A percentile compares a stretch with the other conserved stretches of the same genome.
phyloP scores from a whole-genome alignment of 1,284 basidiomycete genomes.

The Ustilago vetiveriae region DNA sequence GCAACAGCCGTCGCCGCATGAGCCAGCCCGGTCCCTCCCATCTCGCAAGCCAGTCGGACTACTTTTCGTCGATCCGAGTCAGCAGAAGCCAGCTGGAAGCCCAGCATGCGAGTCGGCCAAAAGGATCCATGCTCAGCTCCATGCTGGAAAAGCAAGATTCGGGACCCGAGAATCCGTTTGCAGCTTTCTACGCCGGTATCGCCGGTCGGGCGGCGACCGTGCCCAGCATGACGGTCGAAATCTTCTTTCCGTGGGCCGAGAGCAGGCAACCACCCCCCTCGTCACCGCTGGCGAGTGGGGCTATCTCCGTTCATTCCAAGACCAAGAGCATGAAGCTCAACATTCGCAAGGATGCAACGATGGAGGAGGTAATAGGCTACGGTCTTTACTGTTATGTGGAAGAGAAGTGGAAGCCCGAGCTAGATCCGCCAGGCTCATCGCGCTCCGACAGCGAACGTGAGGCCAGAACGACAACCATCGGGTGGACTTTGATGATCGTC shows the following conservation, averaged over 20 bases:
- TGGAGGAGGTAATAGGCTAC: slow-evolving; percentile 95
- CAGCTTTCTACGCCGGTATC: slow-evolving; percentile 68
- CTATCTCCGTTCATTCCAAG: slow-evolving; percentile 36
- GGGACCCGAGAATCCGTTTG: slow-evolving; percentile 67
- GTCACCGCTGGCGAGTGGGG: slow-evolving; percentile 40
- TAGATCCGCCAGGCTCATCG: slow-evolving; percentile 69
- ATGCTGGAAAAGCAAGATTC: slow-evolving; percentile 47
- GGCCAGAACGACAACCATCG: slow-evolving; percentile 77
- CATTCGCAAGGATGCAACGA: slow-evolving; percentile 85
- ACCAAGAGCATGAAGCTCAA: slow-evolving; percentile 70
- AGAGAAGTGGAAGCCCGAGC: slow-evolving; percentile 79
- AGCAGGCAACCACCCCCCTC: slow-evolving; percentile 37
- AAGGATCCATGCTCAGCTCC: slow-evolving; percentile 43
- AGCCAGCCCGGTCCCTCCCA: slow-evolving; percentile 10
- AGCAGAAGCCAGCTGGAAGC: slow-evolving; percentile 31
- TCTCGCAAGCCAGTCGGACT: slow-evolving; percentile 26
- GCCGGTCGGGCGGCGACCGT: slow-evolving; percentile 65
- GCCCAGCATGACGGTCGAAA: slow-evolving; percentile 73
- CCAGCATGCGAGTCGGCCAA: slow-evolving; percentile 44
- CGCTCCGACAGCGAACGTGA: slow-evolving; percentile 71
- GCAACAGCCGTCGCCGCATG: slow-evolving; percentile 18
- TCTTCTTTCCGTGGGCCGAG: slow-evolving; percentile 87
- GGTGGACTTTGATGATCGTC: slow-evolving; percentile 94
- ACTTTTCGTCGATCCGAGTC: slow-evolving; percentile 41
- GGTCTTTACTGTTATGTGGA: slow-evolving; percentile 92